phyloP scores from a whole-genome alignment of 179 eudicot species.

The Silene vulgaris region DNA sequence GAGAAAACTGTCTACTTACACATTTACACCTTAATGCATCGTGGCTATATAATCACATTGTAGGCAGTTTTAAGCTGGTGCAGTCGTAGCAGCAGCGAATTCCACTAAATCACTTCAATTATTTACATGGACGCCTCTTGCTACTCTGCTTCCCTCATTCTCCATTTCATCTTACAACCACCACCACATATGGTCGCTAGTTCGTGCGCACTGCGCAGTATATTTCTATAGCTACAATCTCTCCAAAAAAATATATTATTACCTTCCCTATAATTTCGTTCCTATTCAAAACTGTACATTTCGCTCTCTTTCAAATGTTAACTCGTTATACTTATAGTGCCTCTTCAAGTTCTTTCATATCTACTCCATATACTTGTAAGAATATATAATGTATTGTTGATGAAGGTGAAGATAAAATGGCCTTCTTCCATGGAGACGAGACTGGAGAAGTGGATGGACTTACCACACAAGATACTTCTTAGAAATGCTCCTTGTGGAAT shows the following conservation, averaged over 20 bases:
- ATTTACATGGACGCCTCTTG: conserved; percentile 18
- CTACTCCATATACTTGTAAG: conserved; percentile 17
- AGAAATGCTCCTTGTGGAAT: conserved; percentile 95
- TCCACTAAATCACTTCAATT: conserved; percentile 5
- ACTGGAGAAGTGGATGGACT: conserved; percentile 12
- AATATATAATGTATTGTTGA: conserved; percentile 14
- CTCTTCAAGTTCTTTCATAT: conserved; percentile 16
- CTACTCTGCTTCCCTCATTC: conserved; percentile 16
- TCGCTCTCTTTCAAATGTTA: background rate
- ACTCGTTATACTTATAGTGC: background rate
- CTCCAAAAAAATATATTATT: conserved; percentile 1
- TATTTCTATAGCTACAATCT: conserved; percentile 5
- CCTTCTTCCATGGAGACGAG: conserved; percentile 13
- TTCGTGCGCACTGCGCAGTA: conserved; percentile 24
- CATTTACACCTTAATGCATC: background rate
- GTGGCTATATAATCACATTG: background rate
- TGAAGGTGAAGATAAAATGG: conserved; percentile 12
- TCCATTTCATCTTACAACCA: conserved; percentile 16
- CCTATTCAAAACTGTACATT: conserved; percentile 32
- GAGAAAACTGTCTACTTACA: conserved; percentile 1
- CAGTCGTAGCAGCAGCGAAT: conserved; percentile 1
- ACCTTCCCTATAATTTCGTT: conserved; percentile 14
- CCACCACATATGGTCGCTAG: conserved; percentile 16
- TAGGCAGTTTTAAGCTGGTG: background rate
- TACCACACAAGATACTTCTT: conserved; percentile 18